Evolutionary conservation across 257 asterid genomes (phyloP).

Genomic region (Gardenia jasminoides): DNA sequence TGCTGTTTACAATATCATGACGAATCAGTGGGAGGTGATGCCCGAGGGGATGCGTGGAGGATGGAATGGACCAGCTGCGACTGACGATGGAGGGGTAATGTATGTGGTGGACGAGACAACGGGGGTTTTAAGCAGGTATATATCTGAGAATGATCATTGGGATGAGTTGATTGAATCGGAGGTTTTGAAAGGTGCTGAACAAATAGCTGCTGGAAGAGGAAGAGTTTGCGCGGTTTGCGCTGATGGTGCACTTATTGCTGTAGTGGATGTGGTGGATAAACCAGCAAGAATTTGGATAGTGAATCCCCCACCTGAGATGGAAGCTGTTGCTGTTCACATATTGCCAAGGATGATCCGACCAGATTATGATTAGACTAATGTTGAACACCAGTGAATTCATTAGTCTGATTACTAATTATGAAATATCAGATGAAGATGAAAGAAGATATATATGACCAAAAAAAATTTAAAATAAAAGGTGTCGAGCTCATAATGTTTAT

Average conservation of each 20-base stretch:
- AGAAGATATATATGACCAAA: not conserved
- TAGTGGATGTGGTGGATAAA: constrained; percentile 43
- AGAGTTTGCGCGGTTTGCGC: constrained; percentile 52
- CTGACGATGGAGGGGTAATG: constrained; percentile 33
- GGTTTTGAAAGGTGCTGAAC: constrained; percentile 55
- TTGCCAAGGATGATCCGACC: constrained; percentile 56
- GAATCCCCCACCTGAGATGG: constrained; percentile 55
- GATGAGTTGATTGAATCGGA: constrained; percentile 45
- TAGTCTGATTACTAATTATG: too few relatives aligned
- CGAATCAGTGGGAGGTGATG: constrained; percentile 56
- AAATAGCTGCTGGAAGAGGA: constrained; percentile 51
- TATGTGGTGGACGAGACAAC: constrained; percentile 58
- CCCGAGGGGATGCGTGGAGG: constrained; percentile 63
- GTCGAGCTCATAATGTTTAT: not conserved
- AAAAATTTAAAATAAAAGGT: not conserved
- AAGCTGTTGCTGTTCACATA: constrained; percentile 56
- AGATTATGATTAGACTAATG: constrained; percentile 9
- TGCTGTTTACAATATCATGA: constrained; percentile 29
- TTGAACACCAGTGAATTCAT: not conserved
- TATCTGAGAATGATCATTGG: constrained; percentile 53
- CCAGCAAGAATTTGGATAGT: constrained; percentile 47
- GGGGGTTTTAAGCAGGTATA: constrained; percentile 50
- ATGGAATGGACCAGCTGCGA: constrained; percentile 64
- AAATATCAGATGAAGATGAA: not conserved
- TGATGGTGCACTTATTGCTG: constrained; percentile 35